Evolutionary conservation across 345 rosid genomes (phyloP).

Genomic region (Citrus australasica): DNA sequence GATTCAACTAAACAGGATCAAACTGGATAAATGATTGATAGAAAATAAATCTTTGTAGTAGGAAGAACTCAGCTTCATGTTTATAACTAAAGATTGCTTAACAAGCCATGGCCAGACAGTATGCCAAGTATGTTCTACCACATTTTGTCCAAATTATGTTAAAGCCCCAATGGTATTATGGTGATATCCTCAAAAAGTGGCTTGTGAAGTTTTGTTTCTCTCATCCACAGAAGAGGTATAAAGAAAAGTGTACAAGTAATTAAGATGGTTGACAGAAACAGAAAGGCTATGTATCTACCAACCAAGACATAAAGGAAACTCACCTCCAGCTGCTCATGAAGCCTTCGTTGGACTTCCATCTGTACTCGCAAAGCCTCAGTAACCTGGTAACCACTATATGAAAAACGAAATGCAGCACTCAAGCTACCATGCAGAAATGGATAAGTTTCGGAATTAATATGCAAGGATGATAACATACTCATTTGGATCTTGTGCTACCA

Average conservation of each 20-base stretch:
- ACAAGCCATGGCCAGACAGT: background rate
- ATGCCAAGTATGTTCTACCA: background rate
- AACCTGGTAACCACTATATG: slow-evolving; percentile 72
- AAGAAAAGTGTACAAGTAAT: background rate
- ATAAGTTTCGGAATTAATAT: slow-evolving; percentile 7
- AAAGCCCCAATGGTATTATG: too few species aligned
- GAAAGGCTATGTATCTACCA: background rate
- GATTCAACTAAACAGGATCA: background rate
- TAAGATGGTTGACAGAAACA: background rate
- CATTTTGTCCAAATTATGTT: background rate
- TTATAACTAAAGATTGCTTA: background rate
- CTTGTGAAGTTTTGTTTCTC: background rate
- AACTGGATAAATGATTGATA: background rate
- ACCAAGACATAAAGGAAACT: slow-evolving; percentile 15
- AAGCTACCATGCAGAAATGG: background rate
- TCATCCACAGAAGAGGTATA: background rate
- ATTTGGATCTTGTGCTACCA: slow-evolving; percentile 60
- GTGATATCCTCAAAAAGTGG: background rate
- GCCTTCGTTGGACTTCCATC: slow-evolving; percentile 96
- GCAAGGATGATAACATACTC: slow-evolving; percentile 50
- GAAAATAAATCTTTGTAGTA: background rate
- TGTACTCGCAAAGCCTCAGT: slow-evolving; percentile 92
- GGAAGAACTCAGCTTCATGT: background rate
- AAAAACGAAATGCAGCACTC: slow-evolving; percentile 22
- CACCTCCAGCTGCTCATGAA: slow-evolving; percentile 96